These are phyloP conservation scores for Pythium myriotylum DNA, from an alignment of 352 stramenopile genomes.

Conservation along the genomic window DNA sequence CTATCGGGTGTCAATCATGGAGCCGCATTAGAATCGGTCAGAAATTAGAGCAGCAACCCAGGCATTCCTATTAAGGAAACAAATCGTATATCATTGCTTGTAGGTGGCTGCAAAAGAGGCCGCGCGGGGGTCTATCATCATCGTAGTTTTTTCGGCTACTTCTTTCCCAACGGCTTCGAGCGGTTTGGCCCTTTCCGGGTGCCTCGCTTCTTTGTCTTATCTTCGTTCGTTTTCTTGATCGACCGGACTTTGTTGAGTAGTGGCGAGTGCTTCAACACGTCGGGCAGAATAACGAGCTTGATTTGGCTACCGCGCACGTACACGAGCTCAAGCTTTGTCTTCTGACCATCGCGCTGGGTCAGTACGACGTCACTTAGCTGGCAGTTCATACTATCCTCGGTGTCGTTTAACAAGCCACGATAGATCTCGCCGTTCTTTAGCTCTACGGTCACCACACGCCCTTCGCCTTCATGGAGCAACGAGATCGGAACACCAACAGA, in stretches of 20 bases:
- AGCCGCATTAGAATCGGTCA: no score
- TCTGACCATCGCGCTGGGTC: constrained; percentile 84
- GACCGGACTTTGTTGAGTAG: constrained; percentile 96
- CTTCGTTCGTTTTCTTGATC: constrained; percentile 68
- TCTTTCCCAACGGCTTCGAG: constrained; percentile 2
- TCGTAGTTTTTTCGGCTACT: constrained; percentile 1
- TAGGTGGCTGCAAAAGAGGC: neutral
- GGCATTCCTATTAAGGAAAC: no score
- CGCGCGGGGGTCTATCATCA: no score
- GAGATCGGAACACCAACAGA: constrained; percentile 80
- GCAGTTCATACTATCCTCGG: constrained; percentile 97
- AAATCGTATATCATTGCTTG: neutral
- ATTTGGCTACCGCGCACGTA: constrained; percentile 97
- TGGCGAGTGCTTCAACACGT: constrained; percentile 97
- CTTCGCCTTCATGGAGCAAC: constrained; percentile 88
- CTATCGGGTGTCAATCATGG: no score
- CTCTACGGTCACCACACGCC: constrained; percentile 83
- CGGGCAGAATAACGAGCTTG: constrained; percentile 96
- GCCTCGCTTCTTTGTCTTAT: constrained; percentile 44
- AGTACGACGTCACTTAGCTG: constrained; percentile 92
- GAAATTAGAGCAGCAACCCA: no score
- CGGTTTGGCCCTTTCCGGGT: constrained; percentile 21
- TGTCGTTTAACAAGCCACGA: constrained; percentile 77
- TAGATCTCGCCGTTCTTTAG: constrained; percentile 91
- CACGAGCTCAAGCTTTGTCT: constrained; percentile 84